phyloP scores from a whole-genome alignment of 2,329 filamentous ascomycete genomes.

The Fusarium robinianum region DNA sequence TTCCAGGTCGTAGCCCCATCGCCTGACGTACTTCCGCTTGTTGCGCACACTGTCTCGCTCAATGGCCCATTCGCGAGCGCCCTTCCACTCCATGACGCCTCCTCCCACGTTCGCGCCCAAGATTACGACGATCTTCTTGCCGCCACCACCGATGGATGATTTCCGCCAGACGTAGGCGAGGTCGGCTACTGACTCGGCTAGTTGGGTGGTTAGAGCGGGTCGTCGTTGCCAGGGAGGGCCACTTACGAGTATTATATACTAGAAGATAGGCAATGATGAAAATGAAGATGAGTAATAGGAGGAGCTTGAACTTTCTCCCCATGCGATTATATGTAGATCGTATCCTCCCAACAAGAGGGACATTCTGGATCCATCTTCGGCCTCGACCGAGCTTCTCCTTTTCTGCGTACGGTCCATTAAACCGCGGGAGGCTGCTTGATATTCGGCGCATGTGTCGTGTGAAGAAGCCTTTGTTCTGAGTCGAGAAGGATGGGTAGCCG shows the following conservation, averaged over 20 bases:
- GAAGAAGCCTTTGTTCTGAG: slow-evolving; percentile 85
- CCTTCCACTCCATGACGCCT: slow-evolving; percentile 99
- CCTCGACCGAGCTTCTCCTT: slow-evolving; percentile 76
- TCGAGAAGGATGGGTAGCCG: slow-evolving; percentile 78
- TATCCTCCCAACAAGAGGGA: slow-evolving; percentile 54
- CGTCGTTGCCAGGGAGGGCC: neutral
- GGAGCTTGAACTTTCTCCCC: slow-evolving; percentile 68
- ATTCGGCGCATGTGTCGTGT: slow-evolving; percentile 80
- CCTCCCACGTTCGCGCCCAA: slow-evolving; percentile 92
- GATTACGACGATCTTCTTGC: slow-evolving; percentile 91
- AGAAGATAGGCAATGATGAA: slow-evolving; percentile 71
- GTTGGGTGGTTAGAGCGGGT: neutral
- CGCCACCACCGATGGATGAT: slow-evolving; percentile 74
- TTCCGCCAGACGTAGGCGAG: slow-evolving; percentile 69
- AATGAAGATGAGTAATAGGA: slow-evolving; percentile 61
- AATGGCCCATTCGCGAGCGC: slow-evolving; percentile 95
- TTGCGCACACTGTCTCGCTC: slow-evolving; percentile 95
- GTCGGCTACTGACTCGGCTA: slow-evolving; percentile 42
- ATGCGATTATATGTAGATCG: slow-evolving; percentile 54
- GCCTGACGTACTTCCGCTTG: slow-evolving; percentile 83
- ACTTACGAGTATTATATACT: slow-evolving; percentile 77
- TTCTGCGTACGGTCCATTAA: slow-evolving; percentile 69
- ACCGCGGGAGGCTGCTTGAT: slow-evolving; percentile 77
- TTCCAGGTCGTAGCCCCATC: slow-evolving; percentile 95
- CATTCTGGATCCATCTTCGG: slow-evolving; percentile 54